Percentiles rank a stretch among this genome's conserved stretches.
Evolutionary conservation across 164 flowering plant genomes (phyloP).

Genomic region (Annona cherimola): DNA sequence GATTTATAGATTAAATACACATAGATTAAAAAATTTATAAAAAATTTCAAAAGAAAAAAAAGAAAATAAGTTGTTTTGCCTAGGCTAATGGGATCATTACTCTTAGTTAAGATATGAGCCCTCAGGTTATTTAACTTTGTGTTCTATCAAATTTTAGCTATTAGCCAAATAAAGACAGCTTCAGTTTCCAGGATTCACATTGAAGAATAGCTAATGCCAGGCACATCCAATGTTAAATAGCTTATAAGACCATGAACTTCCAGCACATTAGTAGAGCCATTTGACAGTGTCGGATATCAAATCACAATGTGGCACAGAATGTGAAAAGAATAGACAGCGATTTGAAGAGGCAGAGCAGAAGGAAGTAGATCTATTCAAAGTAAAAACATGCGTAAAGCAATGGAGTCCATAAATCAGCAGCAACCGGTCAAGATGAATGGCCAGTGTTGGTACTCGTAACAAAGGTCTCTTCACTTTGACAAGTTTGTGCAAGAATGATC

Average conservation of each 20-base stretch:
- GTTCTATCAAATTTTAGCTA: neutral
- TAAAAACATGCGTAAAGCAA: neutral
- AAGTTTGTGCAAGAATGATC: conserved; percentile 73
- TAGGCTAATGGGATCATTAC: too few relatives aligned
- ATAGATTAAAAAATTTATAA: too few relatives aligned
- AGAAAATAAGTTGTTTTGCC: too few relatives aligned
- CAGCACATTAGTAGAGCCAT: neutral
- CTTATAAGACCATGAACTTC: neutral
- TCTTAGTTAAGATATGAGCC: neutral
- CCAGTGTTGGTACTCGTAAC: conserved; percentile 81
- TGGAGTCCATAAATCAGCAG: neutral
- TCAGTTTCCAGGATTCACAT: neutral
- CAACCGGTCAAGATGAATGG: conserved; percentile 94
- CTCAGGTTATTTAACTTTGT: neutral
- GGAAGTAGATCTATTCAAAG: neutral
- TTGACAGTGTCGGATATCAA: neutral
- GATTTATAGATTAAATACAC: too few relatives aligned
- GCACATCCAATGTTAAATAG: neutral
- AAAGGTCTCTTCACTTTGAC: conserved; percentile 86
- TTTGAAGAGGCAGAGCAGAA: neutral
- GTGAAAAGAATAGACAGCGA: neutral
- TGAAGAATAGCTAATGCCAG: too few relatives aligned
- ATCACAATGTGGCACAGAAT: neutral
- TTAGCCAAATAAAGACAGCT: neutral
- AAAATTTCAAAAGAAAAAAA: too few relatives aligned